phyloP scores from a whole-genome alignment of 176 grass and related monocot genomes.

The Cenchrus americanus region DNA sequence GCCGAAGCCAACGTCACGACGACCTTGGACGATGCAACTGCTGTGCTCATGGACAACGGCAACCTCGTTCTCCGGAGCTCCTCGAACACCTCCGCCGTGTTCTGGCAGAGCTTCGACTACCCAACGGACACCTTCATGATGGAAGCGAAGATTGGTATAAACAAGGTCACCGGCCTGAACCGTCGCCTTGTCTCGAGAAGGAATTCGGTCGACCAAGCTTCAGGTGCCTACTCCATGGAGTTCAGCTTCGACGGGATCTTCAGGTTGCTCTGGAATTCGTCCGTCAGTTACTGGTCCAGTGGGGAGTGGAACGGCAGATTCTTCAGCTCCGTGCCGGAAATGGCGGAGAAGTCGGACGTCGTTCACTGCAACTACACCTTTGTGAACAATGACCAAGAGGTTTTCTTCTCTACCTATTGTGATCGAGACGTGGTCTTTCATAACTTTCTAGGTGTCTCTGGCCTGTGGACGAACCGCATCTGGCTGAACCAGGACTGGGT shows the following conservation, averaged over 20 bases:
- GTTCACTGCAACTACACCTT: background rate
- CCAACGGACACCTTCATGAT: constrained; percentile 41
- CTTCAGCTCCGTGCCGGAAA: constrained; percentile 42
- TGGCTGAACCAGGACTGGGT: constrained; percentile 7
- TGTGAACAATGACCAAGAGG: background rate
- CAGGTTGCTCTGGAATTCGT: background rate
- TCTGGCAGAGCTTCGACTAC: constrained; percentile 46
- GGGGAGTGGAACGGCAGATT: constrained; percentile 52
- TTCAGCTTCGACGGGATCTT: background rate
- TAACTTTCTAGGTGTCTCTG: constrained; percentile 16
- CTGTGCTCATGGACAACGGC: background rate
- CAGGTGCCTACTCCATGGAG: background rate
- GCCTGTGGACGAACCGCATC: background rate
- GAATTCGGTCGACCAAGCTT: constrained; percentile 6
- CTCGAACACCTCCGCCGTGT: background rate
- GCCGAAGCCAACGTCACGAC: background rate
- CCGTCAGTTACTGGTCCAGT: background rate
- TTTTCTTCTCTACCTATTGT: background rate
- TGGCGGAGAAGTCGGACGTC: background rate
- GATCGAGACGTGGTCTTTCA: background rate
- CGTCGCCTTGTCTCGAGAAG: constrained; percentile 16
- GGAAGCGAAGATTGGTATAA: constrained; percentile 32
- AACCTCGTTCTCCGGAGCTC: constrained; percentile 23
- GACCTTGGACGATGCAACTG: background rate
- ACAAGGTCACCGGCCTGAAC: background rate